phyloP scores from a whole-genome alignment of 129 eudicot species.

The Mikania micrantha region DNA sequence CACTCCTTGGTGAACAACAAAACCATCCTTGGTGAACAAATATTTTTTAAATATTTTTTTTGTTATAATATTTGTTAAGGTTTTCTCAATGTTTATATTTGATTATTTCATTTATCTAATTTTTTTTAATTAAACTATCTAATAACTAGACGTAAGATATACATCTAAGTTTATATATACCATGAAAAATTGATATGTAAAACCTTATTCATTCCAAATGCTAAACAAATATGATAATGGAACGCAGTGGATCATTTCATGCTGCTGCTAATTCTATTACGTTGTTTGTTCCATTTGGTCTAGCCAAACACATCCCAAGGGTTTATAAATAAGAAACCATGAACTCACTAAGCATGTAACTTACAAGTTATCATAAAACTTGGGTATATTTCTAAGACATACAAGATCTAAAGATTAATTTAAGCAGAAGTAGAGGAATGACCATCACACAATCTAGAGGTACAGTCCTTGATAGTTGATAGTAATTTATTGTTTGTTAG shows the following conservation, averaged over 20 bases:
- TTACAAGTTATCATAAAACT: background rate
- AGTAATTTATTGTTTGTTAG: background rate
- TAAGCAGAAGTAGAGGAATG: background rate
- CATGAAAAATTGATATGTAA: background rate
- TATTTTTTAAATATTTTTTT: too few species aligned
- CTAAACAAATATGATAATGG: background rate
- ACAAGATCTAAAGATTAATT: background rate
- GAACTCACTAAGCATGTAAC: background rate
- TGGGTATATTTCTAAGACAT: background rate
- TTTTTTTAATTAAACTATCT: background rate
- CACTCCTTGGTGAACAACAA: too few species aligned
- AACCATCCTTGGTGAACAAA: too few species aligned
- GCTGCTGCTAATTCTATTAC: background rate
- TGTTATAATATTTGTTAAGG: background rate
- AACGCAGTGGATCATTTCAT: background rate
- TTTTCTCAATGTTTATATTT: background rate
- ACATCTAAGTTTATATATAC: background rate
- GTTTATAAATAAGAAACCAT: background rate
- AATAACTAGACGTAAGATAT: background rate
- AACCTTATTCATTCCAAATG: background rate
- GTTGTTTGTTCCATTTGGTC: background rate
- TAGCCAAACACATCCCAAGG: background rate
- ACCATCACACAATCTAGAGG: background rate
- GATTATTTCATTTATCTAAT: background rate
- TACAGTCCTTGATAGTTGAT: background rate